Evolutionary conservation across 1,139 yeast species (phyloP), one percentile per base, ranked within the genome.

Genomic region (Geotrichum australiense): DNA sequence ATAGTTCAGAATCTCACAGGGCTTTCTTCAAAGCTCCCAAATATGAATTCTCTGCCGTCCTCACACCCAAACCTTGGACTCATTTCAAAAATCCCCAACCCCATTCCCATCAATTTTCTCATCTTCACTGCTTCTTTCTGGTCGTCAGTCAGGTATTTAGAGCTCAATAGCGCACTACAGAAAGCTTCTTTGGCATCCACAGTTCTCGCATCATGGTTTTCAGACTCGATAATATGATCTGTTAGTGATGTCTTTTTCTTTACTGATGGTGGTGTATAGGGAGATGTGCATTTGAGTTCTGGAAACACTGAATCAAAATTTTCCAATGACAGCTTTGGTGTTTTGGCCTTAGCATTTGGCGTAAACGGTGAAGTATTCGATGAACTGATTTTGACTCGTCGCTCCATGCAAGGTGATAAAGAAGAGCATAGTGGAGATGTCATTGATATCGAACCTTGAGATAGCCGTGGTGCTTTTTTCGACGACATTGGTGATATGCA

Each of bases 281-380:
- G 18, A 20, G 19, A 33, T 11, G 37, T 37, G 14, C 35, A 21
- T 7, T 39, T 27, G 15, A 39, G 37, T n/a, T 33, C 32, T 6
- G 42, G 42, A 18, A 39, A 39, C n/a, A 39, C 30, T 8, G 24
- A 12, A 8, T 39, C 42, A 27, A 39, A 31, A 19, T 39, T 28
- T 8, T 24, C 14, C 8, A n/a, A 26, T 3, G 31, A n/a, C 6
- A 12, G 21, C 8, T 25, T 25, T 10, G 38, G 23, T 11, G 29
- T 10, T 12, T 16, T 26, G 10, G 20, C 2, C 10, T 19, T 20
- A 4, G 28, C n/a, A 5, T 23, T 14, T 5, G n/a, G 18, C 18
- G 21, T 19, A 5, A 29, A 23, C 12, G 41, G 34, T 3, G 38
- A 33, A 30, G 36, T 19, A 22, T 33, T 27, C 12, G 38, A 28